Evolutionary conservation across 2,329 filamentous ascomycete genomes (phyloP), one percentile per base, ranked within the genome.

Genomic region (Talaromyces sp.): DNA sequence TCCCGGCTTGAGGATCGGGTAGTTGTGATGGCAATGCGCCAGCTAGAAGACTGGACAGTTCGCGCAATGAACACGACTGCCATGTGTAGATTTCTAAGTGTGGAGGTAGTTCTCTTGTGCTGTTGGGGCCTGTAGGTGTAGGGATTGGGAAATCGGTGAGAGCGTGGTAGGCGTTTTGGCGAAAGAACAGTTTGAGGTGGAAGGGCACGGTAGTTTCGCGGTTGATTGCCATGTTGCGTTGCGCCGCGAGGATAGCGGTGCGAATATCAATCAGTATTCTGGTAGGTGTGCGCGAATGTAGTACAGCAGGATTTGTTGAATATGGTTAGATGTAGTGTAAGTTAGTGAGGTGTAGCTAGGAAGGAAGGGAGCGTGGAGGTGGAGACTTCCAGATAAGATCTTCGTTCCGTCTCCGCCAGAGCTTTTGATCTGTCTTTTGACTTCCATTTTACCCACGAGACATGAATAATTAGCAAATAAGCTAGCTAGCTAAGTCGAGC

Each of bases 11-110:
- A 0, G 91, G 91, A 43, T 84, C 82, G 0, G 93, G 92, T 2
- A 97, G 85, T 22, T 92, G 80, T 2, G 82, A 79, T 0, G 91
- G 90, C 1, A 91, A 82, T 1, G 89, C 85, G 60, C 86, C 86
- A 33, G 87, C 86, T 64, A 98, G 85, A 62, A 94, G 88, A 64
- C 91, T 87, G 25, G 90, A 89, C 41, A 98, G 87, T 77, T 97
- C 93, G 69, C 85, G 83, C 27, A 98, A 85, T 2, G 90, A 92
- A 79, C 91, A 94, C 71, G 86, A 87, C 64, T 87, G 85, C 90
- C 92, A 96, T 65, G 93, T 93, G 82, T 97, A 93, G 71, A 97
- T 89, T 67, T 91, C 85, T 31, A 96, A 82, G 74, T 90, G 86
- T 8, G 89, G 81, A 60, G 89, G 87, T 25, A 91, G 84, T 63